Conservation (phyloP, 371 early-diverging fungal species). For the Mortierella sp. region DNA sequence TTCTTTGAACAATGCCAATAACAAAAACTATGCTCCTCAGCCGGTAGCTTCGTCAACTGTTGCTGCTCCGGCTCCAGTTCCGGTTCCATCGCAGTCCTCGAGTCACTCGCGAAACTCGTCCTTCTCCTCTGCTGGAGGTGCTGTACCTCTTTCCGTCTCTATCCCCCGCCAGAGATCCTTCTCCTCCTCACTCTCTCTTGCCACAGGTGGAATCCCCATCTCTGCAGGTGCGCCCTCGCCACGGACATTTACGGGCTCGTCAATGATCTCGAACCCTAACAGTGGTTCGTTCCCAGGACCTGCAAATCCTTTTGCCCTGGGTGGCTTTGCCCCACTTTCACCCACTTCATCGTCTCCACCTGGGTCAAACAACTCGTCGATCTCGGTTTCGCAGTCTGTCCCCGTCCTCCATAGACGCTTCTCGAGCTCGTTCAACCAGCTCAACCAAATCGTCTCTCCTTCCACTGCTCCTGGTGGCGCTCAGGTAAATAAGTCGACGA, state of each 20-base stretch:
- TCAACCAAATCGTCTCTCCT: conserved; percentile 36
- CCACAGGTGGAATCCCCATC: neutral
- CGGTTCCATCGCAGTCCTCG: neutral
- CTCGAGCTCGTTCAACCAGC: conserved; percentile 51
- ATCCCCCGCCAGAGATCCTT: conserved; percentile 53
- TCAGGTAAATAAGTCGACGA: conserved; percentile 14
- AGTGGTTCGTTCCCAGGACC: conserved; percentile 22
- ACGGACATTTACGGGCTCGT: conserved; percentile 39
- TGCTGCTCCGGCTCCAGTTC: conserved; percentile 3
- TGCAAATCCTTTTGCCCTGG: conserved; percentile 7
- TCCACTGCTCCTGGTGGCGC: conserved; percentile 14
- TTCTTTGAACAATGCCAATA: neutral
- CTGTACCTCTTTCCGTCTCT: conserved; percentile 18
- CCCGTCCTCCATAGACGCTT: conserved; percentile 46
- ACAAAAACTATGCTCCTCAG: neutral
- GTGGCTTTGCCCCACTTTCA: conserved; percentile 25
- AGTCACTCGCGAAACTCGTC: neutral
- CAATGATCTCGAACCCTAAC: conserved; percentile 46
- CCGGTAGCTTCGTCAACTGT: neutral
- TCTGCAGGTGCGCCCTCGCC: conserved; percentile 31
- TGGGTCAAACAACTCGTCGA: neutral
- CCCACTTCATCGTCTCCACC: conserved; percentile 26
- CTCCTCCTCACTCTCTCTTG: conserved; percentile 40
- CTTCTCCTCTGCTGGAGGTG: conserved; percentile 13
- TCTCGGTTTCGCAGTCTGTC: conserved; percentile 17